Conservation (phyloP, 2,329 filamentous ascomycete species). For the Fusarium chaquense region DNA sequence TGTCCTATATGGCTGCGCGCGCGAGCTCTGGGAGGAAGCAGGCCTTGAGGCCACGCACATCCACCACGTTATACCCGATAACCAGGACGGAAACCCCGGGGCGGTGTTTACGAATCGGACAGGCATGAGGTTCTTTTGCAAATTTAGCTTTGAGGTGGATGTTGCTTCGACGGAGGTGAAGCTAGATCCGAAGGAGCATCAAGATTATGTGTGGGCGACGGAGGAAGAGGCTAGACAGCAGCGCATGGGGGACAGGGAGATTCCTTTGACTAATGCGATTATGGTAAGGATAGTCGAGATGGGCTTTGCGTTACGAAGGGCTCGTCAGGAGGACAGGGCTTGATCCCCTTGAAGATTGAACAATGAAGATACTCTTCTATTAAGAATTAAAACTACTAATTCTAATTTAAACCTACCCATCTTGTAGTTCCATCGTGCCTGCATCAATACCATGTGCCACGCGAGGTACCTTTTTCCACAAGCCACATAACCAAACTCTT, state of each 20-base stretch:
- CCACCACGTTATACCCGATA: conserved; percentile 48
- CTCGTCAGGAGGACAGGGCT: conserved; percentile 7
- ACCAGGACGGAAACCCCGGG: conserved; percentile 36
- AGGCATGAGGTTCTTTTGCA: conserved; percentile 48
- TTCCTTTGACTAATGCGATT: conserved; percentile 50
- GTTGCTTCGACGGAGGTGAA: conserved; percentile 49
- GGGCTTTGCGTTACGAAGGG: conserved; percentile 48
- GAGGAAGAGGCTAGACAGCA: conserved; percentile 53
- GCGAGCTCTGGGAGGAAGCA: conserved; percentile 63
- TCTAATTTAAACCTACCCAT: neutral
- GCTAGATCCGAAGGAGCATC: conserved; percentile 58
- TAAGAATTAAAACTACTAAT: neutral
- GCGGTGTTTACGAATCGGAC: conserved; percentile 53
- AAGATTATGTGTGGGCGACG: conserved; percentile 55
- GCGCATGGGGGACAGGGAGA: conserved; percentile 45
- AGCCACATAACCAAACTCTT: neutral
- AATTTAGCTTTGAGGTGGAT: conserved; percentile 55
- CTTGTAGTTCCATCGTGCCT: neutral
- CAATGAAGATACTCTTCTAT: neutral
- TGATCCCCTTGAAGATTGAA: neutral
- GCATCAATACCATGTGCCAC: neutral
- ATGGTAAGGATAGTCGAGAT: conserved; percentile 48
- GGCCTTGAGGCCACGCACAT: conserved; percentile 53
- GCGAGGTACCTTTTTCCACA: neutral
- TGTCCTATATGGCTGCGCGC: conserved; percentile 58